Evolutionary conservation across 1,139 yeast genomes (phyloP).

Genomic region (Sugiyamaella japonica): DNA sequence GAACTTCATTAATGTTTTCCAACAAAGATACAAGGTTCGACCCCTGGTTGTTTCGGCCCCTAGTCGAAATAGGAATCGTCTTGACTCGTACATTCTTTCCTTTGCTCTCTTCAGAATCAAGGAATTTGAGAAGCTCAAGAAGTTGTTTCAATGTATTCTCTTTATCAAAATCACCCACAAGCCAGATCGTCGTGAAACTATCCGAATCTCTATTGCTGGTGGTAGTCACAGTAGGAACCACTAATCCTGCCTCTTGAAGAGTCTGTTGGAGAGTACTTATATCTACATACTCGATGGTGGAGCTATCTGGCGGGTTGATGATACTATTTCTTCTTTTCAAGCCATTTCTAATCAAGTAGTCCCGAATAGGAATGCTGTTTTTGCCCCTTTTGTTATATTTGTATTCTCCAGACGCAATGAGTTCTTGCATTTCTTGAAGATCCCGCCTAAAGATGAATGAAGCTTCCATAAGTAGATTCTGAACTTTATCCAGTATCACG

Average conservation of each 20-base stretch:
- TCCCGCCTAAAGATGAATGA: constrained; percentile 39
- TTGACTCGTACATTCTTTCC: constrained; percentile 43
- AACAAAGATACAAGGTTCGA: constrained; percentile 6
- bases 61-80: constrained; percentile 32
- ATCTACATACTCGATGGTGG: constrained; percentile 25
- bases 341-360: constrained; percentile 29
- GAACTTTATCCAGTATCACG: constrained; percentile 48
- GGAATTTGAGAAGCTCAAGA: constrained; percentile 40
- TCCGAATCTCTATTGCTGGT: constrained; percentile 15
- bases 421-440: constrained; percentile 31
- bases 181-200: constrained; percentile 46
- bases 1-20: constrained; percentile 4
- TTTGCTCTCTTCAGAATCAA: constrained; percentile 24
- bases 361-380: constrained; percentile 29
- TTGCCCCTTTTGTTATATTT: background rate
- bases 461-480: constrained; percentile 46
- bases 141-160: constrained; percentile 47
- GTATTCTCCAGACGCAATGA: constrained; percentile 24
- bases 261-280: constrained; percentile 23
- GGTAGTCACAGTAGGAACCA: constrained; percentile 13
- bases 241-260: constrained; percentile 19
- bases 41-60: constrained; percentile 1
- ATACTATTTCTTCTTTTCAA: constrained; percentile 35
- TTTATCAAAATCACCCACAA: constrained; percentile 56
- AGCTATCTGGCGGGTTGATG: constrained; percentile 40